These are phyloP conservation scores for Agrostemma githago DNA, from an alignment of 148 eudicot species.

Conservation along the genomic window DNA sequence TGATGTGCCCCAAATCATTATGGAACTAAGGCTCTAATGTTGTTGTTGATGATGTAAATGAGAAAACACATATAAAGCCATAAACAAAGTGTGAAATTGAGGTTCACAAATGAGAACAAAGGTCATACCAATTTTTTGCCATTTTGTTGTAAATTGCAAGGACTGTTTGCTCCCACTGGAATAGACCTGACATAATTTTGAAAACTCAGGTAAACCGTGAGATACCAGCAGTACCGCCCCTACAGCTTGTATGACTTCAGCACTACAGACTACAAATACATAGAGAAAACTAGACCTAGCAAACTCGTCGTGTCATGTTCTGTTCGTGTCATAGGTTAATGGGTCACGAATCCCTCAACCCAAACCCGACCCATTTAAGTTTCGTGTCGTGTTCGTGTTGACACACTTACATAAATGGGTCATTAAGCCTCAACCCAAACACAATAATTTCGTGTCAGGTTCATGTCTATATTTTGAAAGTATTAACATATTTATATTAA, in stretches of 20 bases:
- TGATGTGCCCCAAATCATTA: too few species aligned
- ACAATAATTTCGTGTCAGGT: too few species aligned
- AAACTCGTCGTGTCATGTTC: too few species aligned
- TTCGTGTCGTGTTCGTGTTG: too few species aligned
- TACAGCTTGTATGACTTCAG: neutral
- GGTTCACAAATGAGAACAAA: neutral
- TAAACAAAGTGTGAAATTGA: neutral
- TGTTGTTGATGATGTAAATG: neutral
- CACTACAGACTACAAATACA: neutral
- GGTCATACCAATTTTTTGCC: conserved; percentile 73
- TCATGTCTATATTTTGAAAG: too few species aligned
- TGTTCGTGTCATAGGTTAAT: too few species aligned
- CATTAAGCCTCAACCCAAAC: too few species aligned
- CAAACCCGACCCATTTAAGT: too few species aligned
- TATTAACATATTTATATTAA: too few species aligned
- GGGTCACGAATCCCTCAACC: too few species aligned
- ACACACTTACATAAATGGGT: too few species aligned
- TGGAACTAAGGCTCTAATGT: too few species aligned
- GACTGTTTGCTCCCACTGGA: conserved; percentile 69
- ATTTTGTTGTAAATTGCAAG: conserved; percentile 47
- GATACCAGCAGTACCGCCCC: conserved; percentile 2
- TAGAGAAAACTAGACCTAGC: neutral
- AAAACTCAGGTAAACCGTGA: conserved; percentile 6
- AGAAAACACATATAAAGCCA: neutral
- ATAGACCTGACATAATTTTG: conserved; percentile 41